Evolutionary conservation across 129 eudicot genomes (phyloP).

Genomic region (Tagetes erecta): DNA sequence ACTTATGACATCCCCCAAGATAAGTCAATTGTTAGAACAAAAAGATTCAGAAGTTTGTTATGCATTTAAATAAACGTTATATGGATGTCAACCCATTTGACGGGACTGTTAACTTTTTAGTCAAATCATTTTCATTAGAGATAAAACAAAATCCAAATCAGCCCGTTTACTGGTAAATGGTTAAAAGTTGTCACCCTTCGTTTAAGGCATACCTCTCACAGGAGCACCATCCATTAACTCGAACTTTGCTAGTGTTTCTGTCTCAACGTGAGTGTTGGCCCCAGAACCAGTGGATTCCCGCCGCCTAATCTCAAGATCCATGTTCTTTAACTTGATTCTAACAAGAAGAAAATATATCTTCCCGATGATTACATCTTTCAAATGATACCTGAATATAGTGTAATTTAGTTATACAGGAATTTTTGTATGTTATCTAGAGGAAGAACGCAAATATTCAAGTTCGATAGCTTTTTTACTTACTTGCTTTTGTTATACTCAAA

Average conservation of each 20-base stretch:
- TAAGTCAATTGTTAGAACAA: neutral
- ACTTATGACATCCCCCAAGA: neutral
- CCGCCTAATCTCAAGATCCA: slow-evolving; percentile 98
- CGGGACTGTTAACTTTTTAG: neutral
- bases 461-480: slow-evolving; percentile 55
- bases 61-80: neutral
- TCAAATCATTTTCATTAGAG: neutral
- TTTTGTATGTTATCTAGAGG: neutral
- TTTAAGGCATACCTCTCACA: slow-evolving; percentile 70
- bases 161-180: neutral
- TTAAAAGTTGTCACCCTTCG: neutral
- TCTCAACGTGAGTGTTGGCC: slow-evolving; percentile 96
- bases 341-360: slow-evolving; percentile 98
- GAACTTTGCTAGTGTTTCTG: slow-evolving; percentile 95
- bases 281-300: slow-evolving; percentile 98
- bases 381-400: slow-evolving; percentile 74
- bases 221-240: slow-evolving; percentile 99
- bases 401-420: neutral
- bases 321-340: slow-evolving; percentile 90
- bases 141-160: neutral
- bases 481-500: slow-evolving; percentile 91
- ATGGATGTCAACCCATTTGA: neutral
- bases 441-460: neutral
- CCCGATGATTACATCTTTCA: slow-evolving; percentile 94
- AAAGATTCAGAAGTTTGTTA: neutral